Conservation (phyloP, 2,329 filamentous ascomycete genomes). For the Aspergillus transmontanensis region DNA sequence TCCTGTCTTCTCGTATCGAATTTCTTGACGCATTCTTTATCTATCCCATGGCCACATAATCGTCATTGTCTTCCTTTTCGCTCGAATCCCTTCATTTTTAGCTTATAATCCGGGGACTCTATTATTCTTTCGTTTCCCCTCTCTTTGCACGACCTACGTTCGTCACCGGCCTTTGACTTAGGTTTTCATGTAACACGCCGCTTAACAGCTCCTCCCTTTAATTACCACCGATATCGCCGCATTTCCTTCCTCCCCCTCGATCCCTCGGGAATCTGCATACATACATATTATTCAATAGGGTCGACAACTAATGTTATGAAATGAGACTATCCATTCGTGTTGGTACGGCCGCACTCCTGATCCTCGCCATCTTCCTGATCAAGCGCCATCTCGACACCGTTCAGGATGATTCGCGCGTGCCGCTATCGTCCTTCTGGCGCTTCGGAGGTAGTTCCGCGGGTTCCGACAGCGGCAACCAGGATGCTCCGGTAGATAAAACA, state of each 20-base stretch:
- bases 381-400: constrained; percentile 26
- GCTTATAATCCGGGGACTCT: background rate
- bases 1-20: background rate
- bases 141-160: background rate
- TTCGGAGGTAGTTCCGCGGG: constrained; percentile 20
- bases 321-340: constrained; percentile 32
- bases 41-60: constrained; percentile 1
- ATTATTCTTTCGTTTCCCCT: background rate
- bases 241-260: constrained; percentile 8
- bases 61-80: background rate
- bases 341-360: constrained; percentile 32
- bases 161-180: background rate
- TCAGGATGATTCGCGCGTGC: constrained; percentile 22
- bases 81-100: background rate
- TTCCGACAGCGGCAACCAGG: constrained; percentile 9
- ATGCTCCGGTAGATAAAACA: background rate
- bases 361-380: constrained; percentile 32
- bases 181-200: background rate
- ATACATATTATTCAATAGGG: background rate
- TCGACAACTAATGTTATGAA: constrained; percentile 21
- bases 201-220: background rate
- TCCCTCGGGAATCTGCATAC: background rate
- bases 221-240: background rate
- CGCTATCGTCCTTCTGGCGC: constrained; percentile 26
- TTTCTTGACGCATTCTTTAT: background rate